A percentile compares a stretch with the other conserved stretches of the same genome.
phyloP scores from a whole-genome alignment of 2,329 filamentous ascomycete species.

The Pseudogymnoascus sp. region DNA sequence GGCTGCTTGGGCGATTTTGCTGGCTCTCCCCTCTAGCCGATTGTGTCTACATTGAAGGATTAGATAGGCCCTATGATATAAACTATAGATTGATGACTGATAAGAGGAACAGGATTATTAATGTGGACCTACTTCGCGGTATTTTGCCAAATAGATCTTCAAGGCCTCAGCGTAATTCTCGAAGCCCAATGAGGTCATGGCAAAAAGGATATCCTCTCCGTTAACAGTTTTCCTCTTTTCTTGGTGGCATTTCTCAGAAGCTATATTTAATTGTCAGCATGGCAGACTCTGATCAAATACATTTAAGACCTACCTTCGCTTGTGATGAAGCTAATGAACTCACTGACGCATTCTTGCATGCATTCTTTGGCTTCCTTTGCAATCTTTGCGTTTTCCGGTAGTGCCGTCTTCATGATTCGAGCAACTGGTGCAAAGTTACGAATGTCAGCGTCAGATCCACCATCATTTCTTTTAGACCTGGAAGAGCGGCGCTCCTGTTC shows the following conservation, averaged over 20 bases:
- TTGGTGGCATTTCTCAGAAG: conserved; percentile 98
- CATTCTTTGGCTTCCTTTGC: conserved; percentile 99
- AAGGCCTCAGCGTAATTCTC: conserved; percentile 98
- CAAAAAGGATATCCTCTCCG: conserved; percentile 95
- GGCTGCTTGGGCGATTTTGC: conserved; percentile 44
- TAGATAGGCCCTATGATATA: conserved; percentile 34
- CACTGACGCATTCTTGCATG: conserved; percentile 99
- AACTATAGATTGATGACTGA: not conserved
- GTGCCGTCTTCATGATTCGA: conserved; percentile 95
- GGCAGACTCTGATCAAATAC: conserved; percentile 16
- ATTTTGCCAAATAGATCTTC: conserved; percentile 96
- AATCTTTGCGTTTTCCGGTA: conserved; percentile 98
- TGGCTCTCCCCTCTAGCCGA: conserved; percentile 60
- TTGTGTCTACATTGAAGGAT: conserved; percentile 54
- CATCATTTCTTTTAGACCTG: conserved; percentile 32
- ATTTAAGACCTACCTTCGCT: conserved; percentile 71
- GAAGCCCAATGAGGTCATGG: conserved; percentile 97
- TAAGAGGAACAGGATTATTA: conserved; percentile 14
- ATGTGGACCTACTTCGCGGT: conserved; percentile 75
- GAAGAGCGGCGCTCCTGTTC: conserved; percentile 44
- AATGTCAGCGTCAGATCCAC: conserved; percentile 75
- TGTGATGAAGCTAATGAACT: conserved; percentile 99
- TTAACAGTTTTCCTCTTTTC: conserved; percentile 99
- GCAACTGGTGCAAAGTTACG: conserved; percentile 93
- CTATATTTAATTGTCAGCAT: conserved; percentile 44